Base-by-base conservation (phyloP, 805 yeast genomes). In the Metschnikowia lochheadii region DNA sequence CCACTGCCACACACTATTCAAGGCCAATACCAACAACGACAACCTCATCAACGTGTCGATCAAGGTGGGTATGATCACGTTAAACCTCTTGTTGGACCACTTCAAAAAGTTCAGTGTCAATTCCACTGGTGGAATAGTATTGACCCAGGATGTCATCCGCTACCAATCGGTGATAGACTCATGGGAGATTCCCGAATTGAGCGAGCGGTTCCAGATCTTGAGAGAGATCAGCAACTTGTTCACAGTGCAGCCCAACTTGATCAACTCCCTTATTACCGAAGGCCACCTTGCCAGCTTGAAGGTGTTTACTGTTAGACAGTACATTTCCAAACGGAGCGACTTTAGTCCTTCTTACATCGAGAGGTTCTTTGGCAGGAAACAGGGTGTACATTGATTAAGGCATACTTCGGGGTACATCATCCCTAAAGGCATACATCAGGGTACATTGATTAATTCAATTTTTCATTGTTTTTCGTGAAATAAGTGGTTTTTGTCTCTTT, bases 171-270 rank as follows among this genome's bases (percentile, higher is more conserved):
- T 80, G 13, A 76, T 87, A 40, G 89, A 84, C 49, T 76, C 75
- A 40, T 89, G 94, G 92, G 70, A 74, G 6, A 73, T 86, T 14
- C 75, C 77, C 2, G 82, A 79, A 39, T 67, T 88, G 29, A 70
- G 82, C 3, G 87, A 83, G 33, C 77, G 78, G 50, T 85, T 87
- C 68, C 82, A 81, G 46, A 76, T 89, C 11, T 69, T 91, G 54
- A 80, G 89, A 63, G 96, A 90, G 57, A 79, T 91, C 53, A 89
- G 92, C 32, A 89, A 88, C 60, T 70, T 91, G 52, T 91, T 84
- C 65, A 85, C 96, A 0, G 96, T 89, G 15, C 94, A 87, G 62
- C 86, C 92, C 1, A 87, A 87, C 50, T 76, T 88, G 58, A 70
- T 90, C 49, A 83, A 83, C 55, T 87, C 96, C 1, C 75, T 90